These are phyloP conservation scores for Fusarium mangiferae DNA, from an alignment of 2,329 filamentous ascomycete genomes.

Conservation along the genomic window DNA sequence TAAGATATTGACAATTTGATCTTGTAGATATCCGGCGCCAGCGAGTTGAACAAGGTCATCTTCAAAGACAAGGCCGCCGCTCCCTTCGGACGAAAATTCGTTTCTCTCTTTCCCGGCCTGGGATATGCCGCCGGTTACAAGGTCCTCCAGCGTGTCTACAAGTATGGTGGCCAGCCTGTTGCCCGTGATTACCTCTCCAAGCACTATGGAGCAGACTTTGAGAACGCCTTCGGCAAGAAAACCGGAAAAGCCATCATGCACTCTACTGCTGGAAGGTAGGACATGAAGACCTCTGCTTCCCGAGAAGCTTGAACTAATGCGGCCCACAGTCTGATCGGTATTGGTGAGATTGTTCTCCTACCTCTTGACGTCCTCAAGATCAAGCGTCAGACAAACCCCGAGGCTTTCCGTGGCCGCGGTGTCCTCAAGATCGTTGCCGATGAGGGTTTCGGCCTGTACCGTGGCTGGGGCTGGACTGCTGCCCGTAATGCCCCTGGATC, in stretches of 20 bases:
- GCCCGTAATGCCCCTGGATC: slow-evolving; percentile 96
- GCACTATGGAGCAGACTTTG: slow-evolving; percentile 86
- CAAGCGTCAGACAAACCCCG: slow-evolving; percentile 99
- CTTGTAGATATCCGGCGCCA: slow-evolving; percentile 47
- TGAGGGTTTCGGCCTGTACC: slow-evolving; percentile 94
- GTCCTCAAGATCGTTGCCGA: slow-evolving; percentile 89
- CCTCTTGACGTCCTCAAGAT: slow-evolving; percentile 98
- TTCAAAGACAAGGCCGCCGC: slow-evolving; percentile 90
- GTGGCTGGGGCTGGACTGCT: slow-evolving; percentile 97
- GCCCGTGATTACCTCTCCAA: slow-evolving; percentile 86
- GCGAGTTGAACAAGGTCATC: slow-evolving; percentile 87
- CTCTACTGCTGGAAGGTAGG: slow-evolving; percentile 89
- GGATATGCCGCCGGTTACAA: slow-evolving; percentile 99
- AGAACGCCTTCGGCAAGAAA: slow-evolving; percentile 91
- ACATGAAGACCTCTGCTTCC: background rate
- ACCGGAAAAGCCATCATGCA: slow-evolving; percentile 99
- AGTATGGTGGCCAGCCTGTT: slow-evolving; percentile 97
- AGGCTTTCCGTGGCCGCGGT: slow-evolving; percentile 94
- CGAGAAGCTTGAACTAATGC: slow-evolving; percentile 26
- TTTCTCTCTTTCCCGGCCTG: slow-evolving; percentile 95
- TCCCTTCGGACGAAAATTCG: slow-evolving; percentile 78
- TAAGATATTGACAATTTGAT: slow-evolving; percentile 25
- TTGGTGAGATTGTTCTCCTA: slow-evolving; percentile 94
- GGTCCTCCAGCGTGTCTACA: slow-evolving; percentile 96
- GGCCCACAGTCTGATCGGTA: slow-evolving; percentile 81